Conservation (phyloP, 805 yeast species). For the Isabelozyma gotoi region DNA sequence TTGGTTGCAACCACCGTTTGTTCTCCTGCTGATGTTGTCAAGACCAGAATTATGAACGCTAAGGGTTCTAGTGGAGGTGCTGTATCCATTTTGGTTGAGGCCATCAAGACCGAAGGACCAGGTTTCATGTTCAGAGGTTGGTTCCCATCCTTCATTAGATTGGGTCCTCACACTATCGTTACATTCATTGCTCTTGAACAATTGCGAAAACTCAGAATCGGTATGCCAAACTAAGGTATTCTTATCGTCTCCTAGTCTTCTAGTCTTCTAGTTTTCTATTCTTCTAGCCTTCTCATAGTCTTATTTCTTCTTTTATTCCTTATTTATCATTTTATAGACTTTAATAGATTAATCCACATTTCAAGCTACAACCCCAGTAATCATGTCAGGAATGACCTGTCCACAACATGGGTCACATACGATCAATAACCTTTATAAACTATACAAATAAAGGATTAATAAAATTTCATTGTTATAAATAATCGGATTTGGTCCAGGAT, state of each 20-base stretch:
- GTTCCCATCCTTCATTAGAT: slow-evolving; percentile 82
- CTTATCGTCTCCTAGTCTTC: background rate
- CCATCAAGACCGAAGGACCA: slow-evolving; percentile 69
- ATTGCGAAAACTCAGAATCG: slow-evolving; percentile 52
- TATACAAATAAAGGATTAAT: background rate
- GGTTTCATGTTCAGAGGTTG: slow-evolving; percentile 88
- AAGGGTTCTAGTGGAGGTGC: slow-evolving; percentile 48
- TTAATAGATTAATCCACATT: background rate
- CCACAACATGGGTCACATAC: background rate
- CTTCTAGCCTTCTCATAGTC: too few species aligned
- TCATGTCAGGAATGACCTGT: too few species aligned
- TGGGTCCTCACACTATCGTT: slow-evolving; percentile 79
- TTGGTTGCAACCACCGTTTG: slow-evolving; percentile 88
- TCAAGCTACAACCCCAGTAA: too few species aligned
- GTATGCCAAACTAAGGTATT: slow-evolving; percentile 31
- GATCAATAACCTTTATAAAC: background rate
- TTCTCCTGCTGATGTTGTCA: slow-evolving; percentile 89
- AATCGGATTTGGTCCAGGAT: background rate
- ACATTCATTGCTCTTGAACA: slow-evolving; percentile 70
- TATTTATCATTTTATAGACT: background rate
- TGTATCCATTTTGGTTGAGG: slow-evolving; percentile 46
- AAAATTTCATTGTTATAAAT: too few species aligned
- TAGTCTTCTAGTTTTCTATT: background rate
- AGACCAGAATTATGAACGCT: slow-evolving; percentile 83
- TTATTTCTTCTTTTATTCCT: background rate